Evolutionary conservation across 768 basidiomycete genomes (phyloP).

Genomic region (Mycena indigotica): DNA sequence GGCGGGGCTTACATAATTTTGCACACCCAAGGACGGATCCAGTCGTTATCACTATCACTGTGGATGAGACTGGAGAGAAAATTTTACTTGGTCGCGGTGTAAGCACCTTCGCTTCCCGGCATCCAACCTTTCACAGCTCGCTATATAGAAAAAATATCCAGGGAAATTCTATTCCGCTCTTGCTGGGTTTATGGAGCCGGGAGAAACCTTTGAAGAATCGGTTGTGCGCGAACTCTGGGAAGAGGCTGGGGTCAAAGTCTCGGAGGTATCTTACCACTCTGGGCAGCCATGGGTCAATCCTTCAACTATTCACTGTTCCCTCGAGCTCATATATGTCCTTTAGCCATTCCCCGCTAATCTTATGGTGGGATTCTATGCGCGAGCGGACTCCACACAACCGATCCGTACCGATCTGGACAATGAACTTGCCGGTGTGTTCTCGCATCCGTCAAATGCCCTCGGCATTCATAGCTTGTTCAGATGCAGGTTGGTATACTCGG

Average conservation of each 20-base stretch:
- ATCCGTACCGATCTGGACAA: slow-evolving; percentile 90
- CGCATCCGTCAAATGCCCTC: not conserved
- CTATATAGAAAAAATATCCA: slow-evolving; percentile 61
- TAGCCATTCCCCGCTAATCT: slow-evolving; percentile 90
- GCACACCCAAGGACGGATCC: slow-evolving; percentile 80
- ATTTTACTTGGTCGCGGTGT: slow-evolving; percentile 88
- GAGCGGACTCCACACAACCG: slow-evolving; percentile 69
- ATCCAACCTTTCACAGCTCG: slow-evolving; percentile 5
- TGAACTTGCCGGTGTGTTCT: slow-evolving; percentile 79
- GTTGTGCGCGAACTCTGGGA: slow-evolving; percentile 94
- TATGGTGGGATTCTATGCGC: slow-evolving; percentile 89
- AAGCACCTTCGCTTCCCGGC: slow-evolving; percentile 29
- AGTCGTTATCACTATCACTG: slow-evolving; percentile 88
- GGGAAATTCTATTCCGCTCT: slow-evolving; percentile 82
- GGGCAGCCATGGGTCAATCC: slow-evolving; percentile 79
- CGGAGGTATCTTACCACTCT: slow-evolving; percentile 83
- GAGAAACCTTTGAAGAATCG: slow-evolving; percentile 92
- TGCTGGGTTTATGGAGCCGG: slow-evolving; percentile 94
- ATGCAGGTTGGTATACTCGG: slow-evolving; percentile 87
- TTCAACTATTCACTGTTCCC: not conserved
- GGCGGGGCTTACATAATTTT: slow-evolving; percentile 87
- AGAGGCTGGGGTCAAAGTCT: slow-evolving; percentile 89
- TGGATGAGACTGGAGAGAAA: slow-evolving; percentile 79
- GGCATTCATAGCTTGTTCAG: slow-evolving; percentile 40
- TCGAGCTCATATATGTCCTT: not conserved